Evolutionary conservation across 495 filamentous ascomycete species (phyloP).

Genomic region (Aspergillus wentii): DNA sequence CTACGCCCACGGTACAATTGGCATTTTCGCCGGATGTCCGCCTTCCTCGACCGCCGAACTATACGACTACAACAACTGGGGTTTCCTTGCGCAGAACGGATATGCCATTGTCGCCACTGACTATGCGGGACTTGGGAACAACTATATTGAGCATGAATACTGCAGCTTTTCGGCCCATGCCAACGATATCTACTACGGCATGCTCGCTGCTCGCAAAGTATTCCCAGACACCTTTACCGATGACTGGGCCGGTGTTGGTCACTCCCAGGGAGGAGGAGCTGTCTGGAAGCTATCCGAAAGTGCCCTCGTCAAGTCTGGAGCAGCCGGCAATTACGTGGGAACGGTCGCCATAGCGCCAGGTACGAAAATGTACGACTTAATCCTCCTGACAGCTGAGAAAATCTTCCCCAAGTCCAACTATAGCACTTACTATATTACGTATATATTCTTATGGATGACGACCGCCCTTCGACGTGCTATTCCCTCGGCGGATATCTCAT

Average conservation of each 20-base stretch:
- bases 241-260: slow-evolving; percentile 41
- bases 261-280: slow-evolving; percentile 44
- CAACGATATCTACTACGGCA: slow-evolving; percentile 38
- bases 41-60: slow-evolving; percentile 37
- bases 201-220: slow-evolving; percentile 37
- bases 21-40: slow-evolving; percentile 26
- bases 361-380: slow-evolving; percentile 10
- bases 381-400: neutral
- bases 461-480: neutral
- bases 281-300: slow-evolving; percentile 41
- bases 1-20: slow-evolving; percentile 46
- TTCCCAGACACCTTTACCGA: slow-evolving; percentile 28
- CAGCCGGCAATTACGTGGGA: slow-evolving; percentile 35
- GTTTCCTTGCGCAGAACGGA: slow-evolving; percentile 35
- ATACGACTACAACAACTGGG: slow-evolving; percentile 28
- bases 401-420: neutral
- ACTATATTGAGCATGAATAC: slow-evolving; percentile 33
- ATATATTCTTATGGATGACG: neutral
- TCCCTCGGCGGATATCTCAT: neutral
- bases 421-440: neutral
- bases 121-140: slow-evolving; percentile 46
- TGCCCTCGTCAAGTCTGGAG: slow-evolving; percentile 11
- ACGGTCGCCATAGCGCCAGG: slow-evolving; percentile 32
- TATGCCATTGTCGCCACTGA: slow-evolving; percentile 48
- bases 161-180: slow-evolving; percentile 28